These are phyloP conservation scores for Nannizziopsis arthrosporioides DNA, from an alignment of 2,329 filamentous ascomycete species.

Conservation along the genomic window DNA sequence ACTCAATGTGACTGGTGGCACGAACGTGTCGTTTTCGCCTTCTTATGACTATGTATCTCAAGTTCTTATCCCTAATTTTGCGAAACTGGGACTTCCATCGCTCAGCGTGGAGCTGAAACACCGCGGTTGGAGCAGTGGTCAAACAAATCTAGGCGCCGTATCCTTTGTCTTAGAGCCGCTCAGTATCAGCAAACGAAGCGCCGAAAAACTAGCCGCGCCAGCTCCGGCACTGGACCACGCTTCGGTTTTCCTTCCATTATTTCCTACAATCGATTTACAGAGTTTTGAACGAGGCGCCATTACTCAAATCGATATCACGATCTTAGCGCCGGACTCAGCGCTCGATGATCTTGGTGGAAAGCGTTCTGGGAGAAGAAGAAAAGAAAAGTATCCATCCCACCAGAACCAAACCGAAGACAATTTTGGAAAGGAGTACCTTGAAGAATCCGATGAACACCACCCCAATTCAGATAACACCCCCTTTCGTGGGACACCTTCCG, in stretches of 20 bases:
- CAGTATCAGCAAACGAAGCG: not conserved
- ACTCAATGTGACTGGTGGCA: slow-evolving; percentile 45
- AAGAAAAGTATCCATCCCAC: not conserved
- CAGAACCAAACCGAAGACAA: not conserved
- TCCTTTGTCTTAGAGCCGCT: slow-evolving; percentile 40
- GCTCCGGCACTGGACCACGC: not conserved
- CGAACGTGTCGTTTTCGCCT: slow-evolving; percentile 45
- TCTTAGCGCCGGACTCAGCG: slow-evolving; percentile 27
- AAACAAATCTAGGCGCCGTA: slow-evolving; percentile 37
- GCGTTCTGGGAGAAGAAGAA: not conserved
- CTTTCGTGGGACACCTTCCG: not conserved
- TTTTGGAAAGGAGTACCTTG: not conserved
- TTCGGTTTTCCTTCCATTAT: slow-evolving; percentile 15
- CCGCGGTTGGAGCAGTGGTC: slow-evolving; percentile 45
- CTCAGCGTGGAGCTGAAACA: slow-evolving; percentile 35
- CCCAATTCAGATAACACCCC: not conserved
- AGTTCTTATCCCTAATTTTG: slow-evolving; percentile 45
- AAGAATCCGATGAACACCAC: not conserved
- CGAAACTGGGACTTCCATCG: slow-evolving; percentile 39
- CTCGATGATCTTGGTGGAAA: not conserved
- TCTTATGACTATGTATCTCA: slow-evolving; percentile 46
- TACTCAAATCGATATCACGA: slow-evolving; percentile 28
- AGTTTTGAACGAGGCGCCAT: slow-evolving; percentile 23
- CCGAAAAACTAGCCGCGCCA: not conserved
- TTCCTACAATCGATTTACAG: slow-evolving; percentile 26